phyloP scores from a whole-genome alignment of 768 basidiomycete genomes.

The Boletus subcaerulescens region DNA sequence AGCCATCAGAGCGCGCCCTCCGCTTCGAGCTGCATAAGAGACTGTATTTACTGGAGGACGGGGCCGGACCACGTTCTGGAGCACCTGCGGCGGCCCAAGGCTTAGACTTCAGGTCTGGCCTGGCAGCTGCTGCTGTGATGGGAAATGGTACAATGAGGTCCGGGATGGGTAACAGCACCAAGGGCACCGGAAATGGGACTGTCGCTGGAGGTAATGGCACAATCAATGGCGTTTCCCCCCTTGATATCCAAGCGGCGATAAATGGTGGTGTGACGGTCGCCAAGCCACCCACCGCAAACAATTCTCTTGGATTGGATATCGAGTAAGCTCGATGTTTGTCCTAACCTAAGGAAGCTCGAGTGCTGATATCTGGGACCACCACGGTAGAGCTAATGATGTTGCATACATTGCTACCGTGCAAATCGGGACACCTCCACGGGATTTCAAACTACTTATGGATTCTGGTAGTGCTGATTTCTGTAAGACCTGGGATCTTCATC shows the following conservation, averaged over 20 bases:
- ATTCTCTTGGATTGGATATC: conserved; percentile 68
- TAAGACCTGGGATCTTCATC: conserved; percentile 1
- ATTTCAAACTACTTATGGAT: conserved; percentile 64
- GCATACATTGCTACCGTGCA: conserved; percentile 59
- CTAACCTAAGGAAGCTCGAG: neutral
- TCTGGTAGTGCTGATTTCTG: conserved; percentile 69
- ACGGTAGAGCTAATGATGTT: conserved; percentile 45
- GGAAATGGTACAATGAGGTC: conserved; percentile 1
- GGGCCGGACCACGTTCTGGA: conserved; percentile 11
- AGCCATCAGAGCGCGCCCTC: conserved; percentile 48
- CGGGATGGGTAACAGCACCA: conserved; percentile 1
- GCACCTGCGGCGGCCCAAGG: neutral
- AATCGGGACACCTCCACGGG: conserved; percentile 61
- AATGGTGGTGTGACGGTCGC: conserved; percentile 42
- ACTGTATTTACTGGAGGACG: conserved; percentile 36
- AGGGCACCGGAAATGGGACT: conserved; percentile 6
- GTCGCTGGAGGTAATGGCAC: conserved; percentile 12
- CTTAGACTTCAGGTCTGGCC: conserved; percentile 8
- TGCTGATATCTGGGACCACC: conserved; percentile 3
- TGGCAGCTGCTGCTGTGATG: conserved; percentile 1
- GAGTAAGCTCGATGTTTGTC: conserved; percentile 42
- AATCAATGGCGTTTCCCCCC: conserved; percentile 32
- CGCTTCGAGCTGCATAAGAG: conserved; percentile 43
- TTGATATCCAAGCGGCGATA: conserved; percentile 36
- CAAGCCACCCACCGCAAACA: conserved; percentile 38